Conservation (phyloP, 768 basidiomycete genomes). For the Strobilomyces dryophilus region DNA sequence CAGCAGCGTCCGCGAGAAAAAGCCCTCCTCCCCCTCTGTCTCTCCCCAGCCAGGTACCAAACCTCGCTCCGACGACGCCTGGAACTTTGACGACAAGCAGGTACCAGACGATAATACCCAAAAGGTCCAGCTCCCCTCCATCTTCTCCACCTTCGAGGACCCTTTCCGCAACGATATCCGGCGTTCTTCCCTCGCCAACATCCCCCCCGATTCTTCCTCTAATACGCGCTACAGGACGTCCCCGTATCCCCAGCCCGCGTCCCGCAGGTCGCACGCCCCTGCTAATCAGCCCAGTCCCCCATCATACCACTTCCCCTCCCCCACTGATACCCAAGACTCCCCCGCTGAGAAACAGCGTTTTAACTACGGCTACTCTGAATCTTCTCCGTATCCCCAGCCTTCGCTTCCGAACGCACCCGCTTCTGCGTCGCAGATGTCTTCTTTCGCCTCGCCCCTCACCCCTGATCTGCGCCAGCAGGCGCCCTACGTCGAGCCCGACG, state of each 20-base stretch:
- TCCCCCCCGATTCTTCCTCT: slow-evolving; percentile 44
- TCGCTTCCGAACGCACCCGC: slow-evolving; percentile 51
- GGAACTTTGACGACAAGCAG: slow-evolving; percentile 36
- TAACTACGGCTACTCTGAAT: slow-evolving; percentile 38
- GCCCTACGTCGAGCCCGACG: slow-evolving; percentile 43
- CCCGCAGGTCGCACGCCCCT: slow-evolving; percentile 47
- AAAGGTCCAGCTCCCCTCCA: slow-evolving; percentile 70
- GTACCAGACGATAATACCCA: slow-evolving; percentile 40
- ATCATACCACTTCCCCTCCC: slow-evolving; percentile 53
- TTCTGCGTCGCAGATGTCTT: slow-evolving; percentile 47
- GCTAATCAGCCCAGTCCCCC: slow-evolving; percentile 37
- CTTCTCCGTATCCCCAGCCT: slow-evolving; percentile 46
- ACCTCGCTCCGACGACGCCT: slow-evolving; percentile 32
- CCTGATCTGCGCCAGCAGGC: slow-evolving; percentile 45
- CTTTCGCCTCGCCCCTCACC: slow-evolving; percentile 44
- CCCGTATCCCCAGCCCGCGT: slow-evolving; percentile 50
- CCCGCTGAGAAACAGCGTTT: slow-evolving; percentile 39
- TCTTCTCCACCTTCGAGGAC: slow-evolving; percentile 68
- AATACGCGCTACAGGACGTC: slow-evolving; percentile 47
- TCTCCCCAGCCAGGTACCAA: slow-evolving; percentile 47
- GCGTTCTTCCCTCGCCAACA: slow-evolving; percentile 60
- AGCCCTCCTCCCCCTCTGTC: slow-evolving; percentile 46
- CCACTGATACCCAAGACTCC: slow-evolving; percentile 37
- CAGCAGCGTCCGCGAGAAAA: slow-evolving; percentile 57
- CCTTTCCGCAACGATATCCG: slow-evolving; percentile 50